phyloP scores from a whole-genome alignment of 78 protist species.

The Dictyostelium capitatum region DNA sequence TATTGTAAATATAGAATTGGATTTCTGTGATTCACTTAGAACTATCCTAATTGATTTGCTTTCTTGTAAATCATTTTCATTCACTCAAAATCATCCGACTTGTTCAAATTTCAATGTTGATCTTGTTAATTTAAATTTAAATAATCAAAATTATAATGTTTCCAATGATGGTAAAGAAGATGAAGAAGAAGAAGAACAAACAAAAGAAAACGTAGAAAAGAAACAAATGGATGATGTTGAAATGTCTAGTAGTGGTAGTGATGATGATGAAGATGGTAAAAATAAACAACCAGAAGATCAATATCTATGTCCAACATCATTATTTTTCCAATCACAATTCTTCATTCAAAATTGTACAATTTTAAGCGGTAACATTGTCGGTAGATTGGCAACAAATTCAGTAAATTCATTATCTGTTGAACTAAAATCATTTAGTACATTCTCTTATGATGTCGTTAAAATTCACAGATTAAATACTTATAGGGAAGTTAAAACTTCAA shows the following conservation, averaged over 20 bases:
- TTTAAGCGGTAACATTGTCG: constrained; percentile 39
- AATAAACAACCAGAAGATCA: not conserved
- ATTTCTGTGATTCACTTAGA: constrained; percentile 60
- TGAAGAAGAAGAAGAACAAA: no score
- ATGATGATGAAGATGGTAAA: not conserved
- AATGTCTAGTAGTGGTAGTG: not conserved
- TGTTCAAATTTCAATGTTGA: not conserved
- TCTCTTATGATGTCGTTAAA: constrained; percentile 6
- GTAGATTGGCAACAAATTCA: constrained; percentile 17
- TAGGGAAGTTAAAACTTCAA: constrained; percentile 10
- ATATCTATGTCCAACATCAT: constrained; percentile 20
- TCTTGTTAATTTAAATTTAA: not conserved
- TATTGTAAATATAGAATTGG: constrained; percentile 25
- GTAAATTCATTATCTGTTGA: constrained; percentile 39
- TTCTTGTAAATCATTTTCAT: constrained; percentile 30
- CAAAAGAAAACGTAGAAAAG: not conserved
- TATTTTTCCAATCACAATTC: constrained; percentile 45
- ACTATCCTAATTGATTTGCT: constrained; percentile 38
- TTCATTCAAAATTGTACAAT: constrained; percentile 65
- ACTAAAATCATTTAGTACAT: constrained; percentile 28
- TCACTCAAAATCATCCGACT: constrained; percentile 61
- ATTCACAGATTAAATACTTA: constrained; percentile 26
- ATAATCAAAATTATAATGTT: not conserved
- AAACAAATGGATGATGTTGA: not conserved
- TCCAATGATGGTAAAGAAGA: no score